phyloP scores from a whole-genome alignment of 805 yeast genomes.

The Candida maesae region DNA sequence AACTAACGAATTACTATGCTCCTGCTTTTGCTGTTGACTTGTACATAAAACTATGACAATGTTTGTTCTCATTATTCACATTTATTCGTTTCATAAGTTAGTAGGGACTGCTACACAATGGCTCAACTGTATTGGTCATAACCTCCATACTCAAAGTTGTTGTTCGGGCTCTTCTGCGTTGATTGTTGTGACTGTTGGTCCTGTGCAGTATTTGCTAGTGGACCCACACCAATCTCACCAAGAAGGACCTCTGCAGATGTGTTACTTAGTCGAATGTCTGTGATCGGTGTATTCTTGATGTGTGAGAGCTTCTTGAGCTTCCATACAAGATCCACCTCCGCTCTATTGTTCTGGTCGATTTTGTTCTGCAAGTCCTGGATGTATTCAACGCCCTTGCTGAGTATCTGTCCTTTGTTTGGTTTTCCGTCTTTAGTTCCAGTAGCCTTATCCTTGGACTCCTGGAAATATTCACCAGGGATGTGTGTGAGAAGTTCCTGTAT shows the following conservation, averaged over 20 bases:
- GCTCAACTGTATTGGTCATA: conserved; percentile 32
- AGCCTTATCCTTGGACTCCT: conserved; percentile 38
- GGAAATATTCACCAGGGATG: conserved; percentile 44
- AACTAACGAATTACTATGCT: too few species aligned
- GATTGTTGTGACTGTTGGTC: conserved; percentile 9
- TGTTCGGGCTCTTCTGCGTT: conserved; percentile 24
- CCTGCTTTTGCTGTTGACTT: background rate
- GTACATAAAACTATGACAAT: conserved; percentile 1
- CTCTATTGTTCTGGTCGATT: conserved; percentile 74
- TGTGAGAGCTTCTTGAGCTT: conserved; percentile 52
- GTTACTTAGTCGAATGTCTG: conserved; percentile 42
- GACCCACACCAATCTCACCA: conserved; percentile 80
- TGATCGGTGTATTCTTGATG: conserved; percentile 37
- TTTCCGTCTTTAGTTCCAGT: conserved; percentile 79
- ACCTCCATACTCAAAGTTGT: conserved; percentile 37
- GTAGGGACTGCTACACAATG: background rate
- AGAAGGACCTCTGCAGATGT: conserved; percentile 80
- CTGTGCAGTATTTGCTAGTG: conserved; percentile 44
- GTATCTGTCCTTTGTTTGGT: conserved; percentile 80
- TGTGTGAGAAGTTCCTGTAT: conserved; percentile 47
- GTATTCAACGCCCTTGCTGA: conserved; percentile 72
- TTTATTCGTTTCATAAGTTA: background rate
- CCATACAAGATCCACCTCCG: conserved; percentile 70
- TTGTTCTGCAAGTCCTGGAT: conserved; percentile 61
- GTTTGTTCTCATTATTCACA: background rate